phyloP scores from a whole-genome alignment of 2,329 filamentous ascomycete species.

The Ophiostoma fasciatum region DNA sequence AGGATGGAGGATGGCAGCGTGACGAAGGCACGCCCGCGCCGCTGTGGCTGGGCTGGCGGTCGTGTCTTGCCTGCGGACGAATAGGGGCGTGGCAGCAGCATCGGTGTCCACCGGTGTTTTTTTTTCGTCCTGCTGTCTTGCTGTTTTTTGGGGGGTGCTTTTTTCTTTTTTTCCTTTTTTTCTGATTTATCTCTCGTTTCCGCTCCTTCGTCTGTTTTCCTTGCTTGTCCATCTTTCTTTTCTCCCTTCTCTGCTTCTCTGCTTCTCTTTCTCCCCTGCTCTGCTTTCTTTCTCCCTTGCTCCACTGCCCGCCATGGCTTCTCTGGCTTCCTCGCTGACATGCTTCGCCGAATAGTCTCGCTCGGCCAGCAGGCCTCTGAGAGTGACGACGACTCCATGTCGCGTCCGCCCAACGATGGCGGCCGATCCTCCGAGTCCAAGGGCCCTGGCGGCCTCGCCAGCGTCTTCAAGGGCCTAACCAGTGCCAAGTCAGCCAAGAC shows the following conservation, averaged over 20 bases:
- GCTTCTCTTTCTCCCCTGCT: not conserved
- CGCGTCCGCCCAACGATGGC: constrained; percentile 43
- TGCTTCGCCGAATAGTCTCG: constrained; percentile 29
- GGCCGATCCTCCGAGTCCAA: constrained; percentile 38
- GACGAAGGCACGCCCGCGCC: too few species aligned
- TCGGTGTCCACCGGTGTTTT: too few species aligned
- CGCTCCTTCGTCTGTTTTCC: too few species aligned
- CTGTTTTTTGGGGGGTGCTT: not conserved
- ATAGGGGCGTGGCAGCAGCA: too few species aligned
- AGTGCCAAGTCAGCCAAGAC: constrained; percentile 39
- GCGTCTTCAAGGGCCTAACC: constrained; percentile 49
- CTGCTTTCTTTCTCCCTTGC: not conserved
- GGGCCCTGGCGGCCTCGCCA: constrained; percentile 41
- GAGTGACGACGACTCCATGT: constrained; percentile 40
- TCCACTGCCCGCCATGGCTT: not conserved
- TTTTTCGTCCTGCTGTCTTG: constrained; percentile 7
- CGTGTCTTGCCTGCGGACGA: too few species aligned
- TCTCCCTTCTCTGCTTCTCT: not conserved
- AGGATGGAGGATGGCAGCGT: too few species aligned
- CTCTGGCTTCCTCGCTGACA: constrained; percentile 18
- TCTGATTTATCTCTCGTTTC: not conserved
- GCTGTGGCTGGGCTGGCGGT: too few species aligned
- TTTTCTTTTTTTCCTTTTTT: too few species aligned
- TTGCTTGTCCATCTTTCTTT: too few species aligned
- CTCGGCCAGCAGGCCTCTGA: constrained; percentile 27